phyloP scores from a whole-genome alignment of 2,329 filamentous ascomycete species.

The Cladophialophora psammophila region DNA sequence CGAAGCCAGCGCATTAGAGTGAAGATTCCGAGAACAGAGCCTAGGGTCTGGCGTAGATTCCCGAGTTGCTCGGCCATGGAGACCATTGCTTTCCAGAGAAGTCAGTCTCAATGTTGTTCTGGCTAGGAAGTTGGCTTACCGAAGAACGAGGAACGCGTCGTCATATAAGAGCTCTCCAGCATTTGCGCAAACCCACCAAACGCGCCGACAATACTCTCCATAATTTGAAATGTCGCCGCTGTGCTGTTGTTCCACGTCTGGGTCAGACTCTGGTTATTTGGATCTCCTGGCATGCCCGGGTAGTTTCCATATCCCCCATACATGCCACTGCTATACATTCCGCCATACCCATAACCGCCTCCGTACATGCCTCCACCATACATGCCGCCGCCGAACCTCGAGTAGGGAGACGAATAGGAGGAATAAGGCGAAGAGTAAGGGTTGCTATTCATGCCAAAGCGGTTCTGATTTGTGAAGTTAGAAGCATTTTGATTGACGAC shows the following conservation, averaged over 20 bases:
- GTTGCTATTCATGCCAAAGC: constrained; percentile 60
- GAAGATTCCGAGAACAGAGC: constrained; percentile 93
- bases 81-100: constrained; percentile 78
- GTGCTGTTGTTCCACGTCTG: constrained; percentile 94
- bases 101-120: constrained; percentile 34
- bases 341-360: constrained; percentile 48
- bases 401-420: constrained; percentile 51
- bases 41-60: constrained; percentile 89
- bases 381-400: constrained; percentile 52
- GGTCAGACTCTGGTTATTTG: constrained; percentile 79
- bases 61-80: constrained; percentile 97
- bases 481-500: constrained; percentile 88
- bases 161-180: constrained; percentile 99
- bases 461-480: constrained; percentile 72
- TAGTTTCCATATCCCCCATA: constrained; percentile 55
- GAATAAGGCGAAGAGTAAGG: constrained; percentile 51
- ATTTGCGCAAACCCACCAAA: constrained; percentile 99
- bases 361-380: constrained; percentile 54
- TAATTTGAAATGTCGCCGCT: constrained; percentile 95
- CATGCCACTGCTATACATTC: constrained; percentile 57
- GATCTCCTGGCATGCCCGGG: constrained; percentile 60
- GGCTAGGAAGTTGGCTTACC: constrained; percentile 64
- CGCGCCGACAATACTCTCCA: constrained; percentile 93
- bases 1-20: constrained; percentile 94
- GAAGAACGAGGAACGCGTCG: constrained; percentile 97